Evolutionary conservation across 257 asterid species (phyloP).

Genomic region (Lycium barbarum): DNA sequence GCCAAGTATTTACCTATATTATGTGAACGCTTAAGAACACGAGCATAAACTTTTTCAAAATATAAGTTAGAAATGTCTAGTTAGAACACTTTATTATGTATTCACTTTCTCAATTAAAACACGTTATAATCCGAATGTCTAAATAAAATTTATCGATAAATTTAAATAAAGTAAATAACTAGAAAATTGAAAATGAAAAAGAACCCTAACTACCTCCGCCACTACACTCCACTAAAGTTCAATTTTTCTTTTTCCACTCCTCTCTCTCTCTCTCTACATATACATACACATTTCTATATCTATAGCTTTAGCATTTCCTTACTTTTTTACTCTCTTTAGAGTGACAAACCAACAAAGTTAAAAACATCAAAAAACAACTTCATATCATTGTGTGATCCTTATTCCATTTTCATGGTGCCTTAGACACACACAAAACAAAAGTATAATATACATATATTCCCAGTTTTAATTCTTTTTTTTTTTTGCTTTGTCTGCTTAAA

Average conservation of each 20-base stretch:
- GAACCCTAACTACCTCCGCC: neutral
- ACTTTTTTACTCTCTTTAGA: conserved; percentile 11
- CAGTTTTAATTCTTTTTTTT: neutral
- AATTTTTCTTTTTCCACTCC: neutral
- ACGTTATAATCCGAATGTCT: too few species aligned
- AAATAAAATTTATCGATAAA: too few species aligned
- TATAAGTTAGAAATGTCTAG: too few species aligned
- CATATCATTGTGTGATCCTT: conserved; percentile 24
- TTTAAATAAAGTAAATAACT: neutral
- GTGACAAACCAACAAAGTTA: conserved; percentile 15
- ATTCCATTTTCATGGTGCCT: conserved; percentile 25
- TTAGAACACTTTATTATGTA: too few species aligned
- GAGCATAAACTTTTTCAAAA: too few species aligned
- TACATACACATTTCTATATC: neutral
- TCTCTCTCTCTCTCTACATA: neutral
- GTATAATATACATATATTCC: conserved; percentile 21
- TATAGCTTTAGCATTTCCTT: conserved; percentile 4
- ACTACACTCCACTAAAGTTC: neutral
- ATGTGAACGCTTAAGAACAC: too few species aligned
- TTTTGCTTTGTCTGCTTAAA: neutral
- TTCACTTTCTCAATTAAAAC: too few species aligned
- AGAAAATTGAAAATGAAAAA: neutral
- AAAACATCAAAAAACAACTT: neutral
- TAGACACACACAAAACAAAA: neutral
- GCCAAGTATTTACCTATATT: too few species aligned